Percentiles rank a stretch among this genome's conserved stretches.
These are phyloP conservation scores for Fragaria vesca DNA, from an alignment of 306 rosid genomes.

Conservation along the genomic window DNA sequence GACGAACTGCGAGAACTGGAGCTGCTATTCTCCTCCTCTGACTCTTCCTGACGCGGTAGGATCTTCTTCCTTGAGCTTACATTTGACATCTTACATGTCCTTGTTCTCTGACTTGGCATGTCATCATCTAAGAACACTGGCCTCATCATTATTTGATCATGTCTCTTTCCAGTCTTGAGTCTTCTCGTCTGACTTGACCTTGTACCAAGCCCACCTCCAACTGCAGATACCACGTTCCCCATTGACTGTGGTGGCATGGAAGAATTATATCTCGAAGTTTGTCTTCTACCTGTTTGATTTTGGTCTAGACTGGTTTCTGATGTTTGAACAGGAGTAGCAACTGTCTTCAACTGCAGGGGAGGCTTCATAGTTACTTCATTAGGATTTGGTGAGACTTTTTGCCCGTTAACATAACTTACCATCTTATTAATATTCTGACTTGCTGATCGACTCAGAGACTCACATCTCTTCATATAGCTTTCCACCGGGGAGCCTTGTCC, in stretches of 20 bases:
- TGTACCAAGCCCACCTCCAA: slow-evolving; percentile 1
- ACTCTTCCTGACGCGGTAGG: slow-evolving; percentile 14
- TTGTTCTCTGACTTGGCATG: slow-evolving; percentile 26
- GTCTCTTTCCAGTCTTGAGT: slow-evolving; percentile 2
- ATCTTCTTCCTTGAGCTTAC: slow-evolving; percentile 8
- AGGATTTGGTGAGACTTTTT: slow-evolving; percentile 44
- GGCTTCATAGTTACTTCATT: slow-evolving; percentile 20
- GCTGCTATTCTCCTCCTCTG: slow-evolving; percentile 28
- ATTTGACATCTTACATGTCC: slow-evolving; percentile 17
- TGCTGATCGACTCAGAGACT: slow-evolving; percentile 29
- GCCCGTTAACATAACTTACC: slow-evolving; percentile 40
- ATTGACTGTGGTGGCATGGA: slow-evolving; percentile 8
- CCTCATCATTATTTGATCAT: slow-evolving; percentile 30
- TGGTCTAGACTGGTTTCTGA: slow-evolving; percentile 11
- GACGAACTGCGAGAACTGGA: slow-evolving; percentile 34
- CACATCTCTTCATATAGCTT: slow-evolving; percentile 14
- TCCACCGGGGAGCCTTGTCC: slow-evolving; percentile 20
- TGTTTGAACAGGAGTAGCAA: slow-evolving; percentile 6
- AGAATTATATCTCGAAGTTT: slow-evolving; percentile 13
- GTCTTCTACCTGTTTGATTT: slow-evolving; percentile 17
- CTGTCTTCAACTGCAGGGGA: slow-evolving; percentile 1
- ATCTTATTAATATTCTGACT: slow-evolving; percentile 18
- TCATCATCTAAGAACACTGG: slow-evolving; percentile 44
- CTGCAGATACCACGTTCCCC: background rate
- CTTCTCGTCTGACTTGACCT: slow-evolving; percentile 5